Evolutionary conservation across 1,284 basidiomycete species (phyloP).

Genomic region (Tilletiopsis washingtonensis): DNA sequence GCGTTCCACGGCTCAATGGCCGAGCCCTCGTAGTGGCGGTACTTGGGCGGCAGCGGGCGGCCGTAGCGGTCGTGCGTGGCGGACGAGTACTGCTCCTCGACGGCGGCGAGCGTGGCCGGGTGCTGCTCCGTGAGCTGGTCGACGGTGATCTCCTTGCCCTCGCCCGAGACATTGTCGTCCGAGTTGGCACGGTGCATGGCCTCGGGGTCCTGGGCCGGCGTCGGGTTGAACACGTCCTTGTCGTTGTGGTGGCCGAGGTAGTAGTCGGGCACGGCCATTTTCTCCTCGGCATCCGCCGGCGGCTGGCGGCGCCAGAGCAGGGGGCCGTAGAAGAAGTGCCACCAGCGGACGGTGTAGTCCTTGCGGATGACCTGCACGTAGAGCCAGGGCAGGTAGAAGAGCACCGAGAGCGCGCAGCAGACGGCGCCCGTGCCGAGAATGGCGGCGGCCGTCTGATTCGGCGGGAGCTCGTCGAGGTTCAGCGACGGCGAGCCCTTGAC

Average conservation of each 20-base stretch:
- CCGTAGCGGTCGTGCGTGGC: slow-evolving; percentile 2
- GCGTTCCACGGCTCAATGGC: slow-evolving; percentile 24
- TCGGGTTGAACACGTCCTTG: neutral
- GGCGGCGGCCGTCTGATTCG: slow-evolving; percentile 10
- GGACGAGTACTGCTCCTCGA: neutral
- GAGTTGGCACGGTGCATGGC: too few relatives aligned
- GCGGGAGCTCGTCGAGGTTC: slow-evolving; percentile 16
- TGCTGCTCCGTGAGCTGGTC: neutral
- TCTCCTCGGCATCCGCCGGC: neutral
- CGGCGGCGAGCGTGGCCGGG: neutral
- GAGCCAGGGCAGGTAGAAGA: slow-evolving; percentile 26
- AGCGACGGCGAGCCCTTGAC: slow-evolving; percentile 24
- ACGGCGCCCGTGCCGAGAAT: slow-evolving; percentile 16
- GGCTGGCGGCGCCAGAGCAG: slow-evolving; percentile 9
- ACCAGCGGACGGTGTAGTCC: slow-evolving; percentile 21
- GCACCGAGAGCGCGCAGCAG: slow-evolving; percentile 11
- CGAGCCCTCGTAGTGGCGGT: slow-evolving; percentile 17
- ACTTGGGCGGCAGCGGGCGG: slow-evolving; percentile 13
- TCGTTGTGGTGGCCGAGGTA: slow-evolving; percentile 9
- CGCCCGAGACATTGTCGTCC: neutral
- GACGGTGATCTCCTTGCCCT: slow-evolving; percentile 9
- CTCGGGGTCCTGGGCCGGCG: slow-evolving; percentile 1
- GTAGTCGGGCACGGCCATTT: slow-evolving; percentile 19
- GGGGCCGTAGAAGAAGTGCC: slow-evolving; percentile 26
- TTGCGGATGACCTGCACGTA: slow-evolving; percentile 18